A percentile compares a stretch with the other conserved stretches of the same genome.
phyloP scores from a whole-genome alignment of 768 basidiomycete genomes.

The Strobilomyces echinocephalus region DNA sequence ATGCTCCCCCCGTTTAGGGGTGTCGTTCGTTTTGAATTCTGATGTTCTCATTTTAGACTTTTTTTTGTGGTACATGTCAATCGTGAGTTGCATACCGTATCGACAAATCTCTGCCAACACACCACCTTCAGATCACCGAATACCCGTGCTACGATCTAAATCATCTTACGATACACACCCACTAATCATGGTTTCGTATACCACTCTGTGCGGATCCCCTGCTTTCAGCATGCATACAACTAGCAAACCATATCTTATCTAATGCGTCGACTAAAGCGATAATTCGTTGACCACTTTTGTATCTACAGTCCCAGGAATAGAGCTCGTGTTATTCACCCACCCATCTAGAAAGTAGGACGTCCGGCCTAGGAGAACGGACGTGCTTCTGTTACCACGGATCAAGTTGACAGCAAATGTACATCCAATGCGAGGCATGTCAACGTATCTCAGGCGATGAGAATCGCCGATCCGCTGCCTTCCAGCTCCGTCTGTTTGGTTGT shows the following conservation, averaged over 20 bases:
- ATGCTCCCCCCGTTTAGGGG: not conserved
- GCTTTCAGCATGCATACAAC: not conserved
- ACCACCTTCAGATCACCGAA: constrained; percentile 1
- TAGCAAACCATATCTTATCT: constrained; percentile 1
- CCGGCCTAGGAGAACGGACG: not conserved
- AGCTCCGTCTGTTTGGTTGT: not conserved
- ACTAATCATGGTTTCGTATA: constrained; percentile 1
- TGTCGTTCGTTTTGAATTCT: not conserved
- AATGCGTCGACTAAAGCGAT: constrained; percentile 17
- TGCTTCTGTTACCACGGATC: not conserved
- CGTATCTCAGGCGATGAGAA: not conserved
- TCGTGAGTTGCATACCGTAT: constrained; percentile 2
- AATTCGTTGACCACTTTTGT: constrained; percentile 5
- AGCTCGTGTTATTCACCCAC: not conserved
- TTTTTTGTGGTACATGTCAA: not conserved
- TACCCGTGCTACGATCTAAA: not conserved
- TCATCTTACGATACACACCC: not conserved
- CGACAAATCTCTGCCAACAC: not conserved
- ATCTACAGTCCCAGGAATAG: constrained; percentile 2
- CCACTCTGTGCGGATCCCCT: not conserved
- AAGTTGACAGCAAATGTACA: not conserved
- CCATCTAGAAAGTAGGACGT: not conserved
- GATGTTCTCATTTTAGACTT: not conserved
- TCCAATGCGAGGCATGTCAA: not conserved
- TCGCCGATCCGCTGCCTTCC: not conserved